Conservation (phyloP, 2,329 filamentous ascomycete species). For the Dendrostoma leiphaemia region DNA sequence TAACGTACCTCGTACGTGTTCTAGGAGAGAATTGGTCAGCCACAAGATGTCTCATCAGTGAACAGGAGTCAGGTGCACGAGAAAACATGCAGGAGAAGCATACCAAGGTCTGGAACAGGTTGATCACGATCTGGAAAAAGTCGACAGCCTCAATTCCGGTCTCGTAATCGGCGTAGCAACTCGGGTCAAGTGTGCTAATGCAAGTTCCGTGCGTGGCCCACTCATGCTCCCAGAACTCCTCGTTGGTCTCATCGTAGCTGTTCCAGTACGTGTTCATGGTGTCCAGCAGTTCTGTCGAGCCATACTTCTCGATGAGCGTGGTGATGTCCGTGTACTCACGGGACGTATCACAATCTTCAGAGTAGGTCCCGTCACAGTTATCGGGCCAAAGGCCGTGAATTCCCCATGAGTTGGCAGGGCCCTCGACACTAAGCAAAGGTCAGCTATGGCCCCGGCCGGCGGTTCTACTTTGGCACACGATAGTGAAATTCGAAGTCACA, state of each 20-base stretch:
- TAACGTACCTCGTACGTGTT: slow-evolving; percentile 15
- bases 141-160: slow-evolving; percentile 15
- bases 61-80: too few relatives aligned
- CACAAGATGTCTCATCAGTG: background rate
- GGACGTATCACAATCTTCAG: slow-evolving; percentile 5
- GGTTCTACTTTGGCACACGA: too few relatives aligned
- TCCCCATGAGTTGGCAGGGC: slow-evolving; percentile 16
- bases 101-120: slow-evolving; percentile 14
- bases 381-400: slow-evolving; percentile 19
- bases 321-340: slow-evolving; percentile 17
- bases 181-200: slow-evolving; percentile 14
- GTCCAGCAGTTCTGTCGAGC: slow-evolving; percentile 4
- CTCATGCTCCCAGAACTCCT: slow-evolving; percentile 18
- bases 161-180: slow-evolving; percentile 12
- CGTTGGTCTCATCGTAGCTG: slow-evolving; percentile 9
- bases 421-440: background rate
- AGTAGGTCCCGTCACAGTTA: slow-evolving; percentile 13
- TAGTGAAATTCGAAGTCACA: background rate
- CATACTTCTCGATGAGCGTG: slow-evolving; percentile 12
- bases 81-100: background rate
- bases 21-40: background rate
- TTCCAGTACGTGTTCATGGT: slow-evolving; percentile 18
- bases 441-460: too few relatives aligned
- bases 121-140: slow-evolving; percentile 15
- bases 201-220: slow-evolving; percentile 17